Evolutionary conservation across 306 rosid species (phyloP).

Genomic region (Dryas alaskensis): DNA sequence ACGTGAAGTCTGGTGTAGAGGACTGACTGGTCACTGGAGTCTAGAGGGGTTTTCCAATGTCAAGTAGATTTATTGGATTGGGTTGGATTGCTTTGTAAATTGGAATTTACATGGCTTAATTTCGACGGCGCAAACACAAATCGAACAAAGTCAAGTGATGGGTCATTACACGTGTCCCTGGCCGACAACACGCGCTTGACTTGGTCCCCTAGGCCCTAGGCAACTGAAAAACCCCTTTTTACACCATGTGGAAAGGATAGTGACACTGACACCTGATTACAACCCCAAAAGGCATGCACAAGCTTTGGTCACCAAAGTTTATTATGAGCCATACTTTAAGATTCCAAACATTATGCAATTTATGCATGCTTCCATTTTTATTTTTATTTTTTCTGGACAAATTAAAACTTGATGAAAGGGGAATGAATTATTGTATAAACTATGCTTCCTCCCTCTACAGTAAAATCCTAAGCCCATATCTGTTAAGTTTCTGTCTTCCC

Average conservation of each 20-base stretch:
- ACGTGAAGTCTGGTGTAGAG: not conserved
- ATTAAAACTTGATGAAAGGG: not conserved
- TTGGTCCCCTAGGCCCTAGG: not conserved
- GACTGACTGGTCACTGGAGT: too few relatives aligned
- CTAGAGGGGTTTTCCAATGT: not conserved
- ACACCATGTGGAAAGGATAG: not conserved
- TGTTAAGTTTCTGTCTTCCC: too few relatives aligned
- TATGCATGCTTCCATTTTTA: not conserved
- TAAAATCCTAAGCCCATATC: too few relatives aligned
- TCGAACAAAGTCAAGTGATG: not conserved
- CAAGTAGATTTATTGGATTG: not conserved
- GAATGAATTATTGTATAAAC: too few relatives aligned
- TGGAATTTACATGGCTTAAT: not conserved
- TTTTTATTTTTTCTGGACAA: not conserved
- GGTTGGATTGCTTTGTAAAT: not conserved
- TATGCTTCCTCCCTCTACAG: too few relatives aligned
- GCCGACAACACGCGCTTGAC: not conserved
- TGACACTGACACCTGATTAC: not conserved
- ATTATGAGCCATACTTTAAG: too few relatives aligned
- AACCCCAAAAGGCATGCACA: not conserved
- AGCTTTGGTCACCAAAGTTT: not conserved
- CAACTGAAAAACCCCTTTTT: too few relatives aligned
- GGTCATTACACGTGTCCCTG: not conserved
- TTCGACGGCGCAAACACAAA: not conserved
- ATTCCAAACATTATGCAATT: too few relatives aligned